phyloP scores from a whole-genome alignment of 2,329 filamentous ascomycete species.

The Clonostachys chloroleuca region DNA sequence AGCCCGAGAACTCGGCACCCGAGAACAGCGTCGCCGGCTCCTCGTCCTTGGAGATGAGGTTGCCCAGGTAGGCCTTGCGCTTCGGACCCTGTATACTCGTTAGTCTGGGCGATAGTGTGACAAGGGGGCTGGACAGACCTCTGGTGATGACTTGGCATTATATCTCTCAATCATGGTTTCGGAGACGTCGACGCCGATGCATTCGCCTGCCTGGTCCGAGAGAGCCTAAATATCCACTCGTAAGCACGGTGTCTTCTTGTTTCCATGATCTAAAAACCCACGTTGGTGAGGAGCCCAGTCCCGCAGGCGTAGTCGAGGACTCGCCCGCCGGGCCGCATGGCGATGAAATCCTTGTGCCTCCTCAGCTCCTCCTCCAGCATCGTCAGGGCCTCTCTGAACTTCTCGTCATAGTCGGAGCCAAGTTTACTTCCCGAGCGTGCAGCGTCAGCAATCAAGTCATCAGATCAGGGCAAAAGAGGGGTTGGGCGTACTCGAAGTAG shows the following conservation, averaged over 20 bases:
- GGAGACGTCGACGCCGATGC: constrained; percentile 24
- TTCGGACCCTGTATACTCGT: neutral
- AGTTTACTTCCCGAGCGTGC: constrained; percentile 14
- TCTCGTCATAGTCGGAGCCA: constrained; percentile 36
- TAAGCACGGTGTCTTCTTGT: neutral
- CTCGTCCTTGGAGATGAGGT: constrained; percentile 16
- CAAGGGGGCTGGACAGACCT: too few species aligned
- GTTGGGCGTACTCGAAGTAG: constrained; percentile 33
- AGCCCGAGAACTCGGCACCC: constrained; percentile 12
- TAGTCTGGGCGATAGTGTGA: constrained; percentile 2
- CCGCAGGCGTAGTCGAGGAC: constrained; percentile 24
- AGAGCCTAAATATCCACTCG: neutral
- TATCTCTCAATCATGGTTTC: constrained; percentile 21
- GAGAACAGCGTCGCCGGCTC: constrained; percentile 9
- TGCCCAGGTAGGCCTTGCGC: constrained; percentile 16
- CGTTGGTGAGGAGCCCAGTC: constrained; percentile 17
- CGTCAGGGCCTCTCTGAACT: constrained; percentile 46
- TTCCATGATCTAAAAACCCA: too few species aligned
- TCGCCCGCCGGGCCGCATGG: constrained; percentile 29
- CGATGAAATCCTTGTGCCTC: constrained; percentile 51
- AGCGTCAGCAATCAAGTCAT: constrained; percentile 3
- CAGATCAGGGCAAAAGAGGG: neutral
- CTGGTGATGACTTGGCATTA: constrained; percentile 14
- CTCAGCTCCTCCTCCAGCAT: constrained; percentile 17
- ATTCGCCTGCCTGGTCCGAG: neutral